Evolutionary conservation across 305 asterid genomes (phyloP).

Genomic region (Lippia alba): DNA sequence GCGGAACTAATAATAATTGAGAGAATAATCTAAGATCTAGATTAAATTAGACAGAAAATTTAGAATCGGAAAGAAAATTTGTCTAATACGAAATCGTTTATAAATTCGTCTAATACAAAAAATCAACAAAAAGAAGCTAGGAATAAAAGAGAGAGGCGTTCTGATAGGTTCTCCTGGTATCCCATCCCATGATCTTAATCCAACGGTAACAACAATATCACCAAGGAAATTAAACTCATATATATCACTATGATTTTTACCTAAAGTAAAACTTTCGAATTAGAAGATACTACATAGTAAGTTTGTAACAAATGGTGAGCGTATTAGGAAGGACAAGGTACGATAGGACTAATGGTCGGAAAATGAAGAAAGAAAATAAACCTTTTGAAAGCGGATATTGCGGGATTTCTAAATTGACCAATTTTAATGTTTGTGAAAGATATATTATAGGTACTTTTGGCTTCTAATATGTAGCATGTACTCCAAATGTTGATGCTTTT

Average conservation of each 20-base stretch:
- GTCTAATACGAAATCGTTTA: too few species aligned
- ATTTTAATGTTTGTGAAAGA: background rate
- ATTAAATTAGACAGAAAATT: too few species aligned
- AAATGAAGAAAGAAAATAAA: conserved; percentile 12
- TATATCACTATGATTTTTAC: background rate
- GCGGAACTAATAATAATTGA: too few species aligned
- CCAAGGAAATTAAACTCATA: too few species aligned
- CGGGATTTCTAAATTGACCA: conserved; percentile 5
- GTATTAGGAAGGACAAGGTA: conserved; percentile 11
- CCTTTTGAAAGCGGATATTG: conserved; percentile 24
- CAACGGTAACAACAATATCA: too few species aligned
- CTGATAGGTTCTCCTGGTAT: too few species aligned
- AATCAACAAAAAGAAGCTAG: too few species aligned
- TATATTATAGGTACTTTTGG: background rate
- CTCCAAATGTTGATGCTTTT: background rate
- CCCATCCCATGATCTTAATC: too few species aligned
- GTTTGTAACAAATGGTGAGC: conserved; percentile 17
- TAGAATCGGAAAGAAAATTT: too few species aligned
- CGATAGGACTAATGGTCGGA: background rate
- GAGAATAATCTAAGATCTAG: too few species aligned
- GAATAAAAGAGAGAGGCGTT: too few species aligned
- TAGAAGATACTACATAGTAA: background rate
- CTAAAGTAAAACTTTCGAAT: background rate
- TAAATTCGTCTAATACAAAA: too few species aligned
- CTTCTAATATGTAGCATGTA: background rate